Evolutionary conservation across 768 basidiomycete species (phyloP).

Genomic region (Harrya chromipes): DNA sequence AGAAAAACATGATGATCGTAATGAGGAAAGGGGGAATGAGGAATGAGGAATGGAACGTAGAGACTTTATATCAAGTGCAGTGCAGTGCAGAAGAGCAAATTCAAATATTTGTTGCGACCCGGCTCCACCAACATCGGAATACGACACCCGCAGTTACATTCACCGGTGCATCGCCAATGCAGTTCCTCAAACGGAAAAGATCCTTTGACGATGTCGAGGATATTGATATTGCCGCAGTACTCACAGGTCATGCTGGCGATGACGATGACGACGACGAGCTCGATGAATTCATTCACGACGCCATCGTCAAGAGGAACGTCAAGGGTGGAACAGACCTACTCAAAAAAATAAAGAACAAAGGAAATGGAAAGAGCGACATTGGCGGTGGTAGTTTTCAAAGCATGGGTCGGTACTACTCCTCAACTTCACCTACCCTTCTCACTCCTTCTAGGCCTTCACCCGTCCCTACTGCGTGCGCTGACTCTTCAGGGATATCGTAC

Average conservation of each 20-base stretch:
- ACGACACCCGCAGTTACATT: background rate
- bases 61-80: constrained; percentile 13
- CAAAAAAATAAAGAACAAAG: constrained; percentile 74
- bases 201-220: constrained; percentile 34
- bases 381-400: constrained; percentile 95
- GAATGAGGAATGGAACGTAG: background rate
- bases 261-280: constrained; percentile 55
- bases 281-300: constrained; percentile 59
- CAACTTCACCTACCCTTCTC: background rate
- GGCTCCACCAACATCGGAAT: background rate
- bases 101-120: background rate
- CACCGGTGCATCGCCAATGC: constrained; percentile 29
- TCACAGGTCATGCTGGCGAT: constrained; percentile 42
- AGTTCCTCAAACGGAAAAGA: constrained; percentile 31
- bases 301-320: constrained; percentile 68
- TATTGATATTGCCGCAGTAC: constrained; percentile 62
- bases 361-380: constrained; percentile 70
- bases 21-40: background rate
- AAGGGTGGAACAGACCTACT: constrained; percentile 74
- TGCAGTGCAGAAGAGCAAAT: too few relatives aligned
- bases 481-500: constrained; percentile 91
- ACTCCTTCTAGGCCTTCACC: constrained; percentile 63
- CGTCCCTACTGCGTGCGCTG: constrained; percentile 77
- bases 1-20: constrained; percentile 20
- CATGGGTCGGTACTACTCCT: constrained; percentile 65